Conservation (phyloP, 495 filamentous ascomycete genomes). For the Viridothelium virens region DNA sequence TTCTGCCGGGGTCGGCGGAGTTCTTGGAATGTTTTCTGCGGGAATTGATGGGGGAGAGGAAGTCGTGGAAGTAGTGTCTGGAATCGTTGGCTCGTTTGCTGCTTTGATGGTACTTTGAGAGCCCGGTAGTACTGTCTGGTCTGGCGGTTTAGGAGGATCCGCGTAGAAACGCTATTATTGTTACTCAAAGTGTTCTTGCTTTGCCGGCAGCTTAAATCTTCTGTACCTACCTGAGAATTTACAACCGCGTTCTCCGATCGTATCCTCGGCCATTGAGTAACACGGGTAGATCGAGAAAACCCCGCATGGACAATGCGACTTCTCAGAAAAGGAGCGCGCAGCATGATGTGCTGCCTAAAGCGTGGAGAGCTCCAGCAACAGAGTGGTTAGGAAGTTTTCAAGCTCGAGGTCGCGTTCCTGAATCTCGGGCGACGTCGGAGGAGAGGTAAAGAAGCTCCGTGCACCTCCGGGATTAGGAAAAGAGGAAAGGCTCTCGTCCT, state of each 20-base stretch:
- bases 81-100: conserved; percentile 41
- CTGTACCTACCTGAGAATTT: background rate
- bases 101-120: conserved; percentile 47
- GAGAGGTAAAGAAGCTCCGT: conserved; percentile 5
- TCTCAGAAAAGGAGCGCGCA: conserved; percentile 58
- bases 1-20: conserved; percentile 44
- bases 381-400: background rate
- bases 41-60: conserved; percentile 47
- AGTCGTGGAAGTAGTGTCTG: conserved; percentile 40
- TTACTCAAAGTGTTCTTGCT: conserved; percentile 43
- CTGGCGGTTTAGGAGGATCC: conserved; percentile 37
- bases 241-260: background rate
- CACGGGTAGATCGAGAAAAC: conserved; percentile 22
- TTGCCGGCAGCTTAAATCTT: no score
- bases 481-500: background rate
- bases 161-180: background rate
- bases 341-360: conserved; percentile 51
- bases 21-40: conserved; percentile 53
- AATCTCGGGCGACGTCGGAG: conserved; percentile 1
- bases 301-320: conserved; percentile 41
- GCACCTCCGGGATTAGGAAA: background rate
- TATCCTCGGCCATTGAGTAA: conserved; percentile 20
- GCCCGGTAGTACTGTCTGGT: conserved; percentile 47
- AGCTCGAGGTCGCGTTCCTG: conserved; percentile 13
- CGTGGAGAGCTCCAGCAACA: conserved; percentile 12